A percentile compares a stretch with the other conserved stretches of the same genome.
Conservation (phyloP, 2,329 filamentous ascomycete species). For the Exserohilum rostratum region DNA sequence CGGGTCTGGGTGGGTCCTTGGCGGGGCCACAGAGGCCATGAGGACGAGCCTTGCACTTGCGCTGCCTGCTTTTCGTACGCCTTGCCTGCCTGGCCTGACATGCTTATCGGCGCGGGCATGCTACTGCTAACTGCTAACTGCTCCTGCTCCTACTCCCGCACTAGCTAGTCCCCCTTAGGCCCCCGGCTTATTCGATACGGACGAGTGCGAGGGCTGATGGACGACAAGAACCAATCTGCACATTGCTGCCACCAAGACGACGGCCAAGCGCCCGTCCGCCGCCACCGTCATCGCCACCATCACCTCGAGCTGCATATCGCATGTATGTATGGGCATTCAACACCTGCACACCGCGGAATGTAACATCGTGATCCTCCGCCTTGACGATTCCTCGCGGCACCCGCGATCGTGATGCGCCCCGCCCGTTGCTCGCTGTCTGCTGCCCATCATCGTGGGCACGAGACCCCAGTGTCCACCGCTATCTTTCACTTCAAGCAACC, state of each 20-base stretch:
- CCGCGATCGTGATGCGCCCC: not conserved
- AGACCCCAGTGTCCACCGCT: constrained; percentile 4
- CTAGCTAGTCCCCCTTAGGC: no score
- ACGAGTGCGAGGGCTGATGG: no score
- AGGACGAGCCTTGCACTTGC: no score
- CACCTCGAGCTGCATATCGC: no score
- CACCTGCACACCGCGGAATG: not conserved
- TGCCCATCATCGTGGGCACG: not conserved
- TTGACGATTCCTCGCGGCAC: no score
- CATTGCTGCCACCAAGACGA: not conserved
- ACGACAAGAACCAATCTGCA: not conserved
- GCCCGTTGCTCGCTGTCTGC: not conserved
- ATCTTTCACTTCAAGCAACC: not conserved
- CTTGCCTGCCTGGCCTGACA: no score
- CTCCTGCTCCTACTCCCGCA: no score
- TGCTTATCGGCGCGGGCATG: no score
- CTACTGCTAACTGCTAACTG: no score
- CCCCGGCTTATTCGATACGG: no score
- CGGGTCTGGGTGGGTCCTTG: not conserved
- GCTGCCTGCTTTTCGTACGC: not conserved
- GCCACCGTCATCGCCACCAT: not conserved
- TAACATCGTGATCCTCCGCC: constrained; percentile 1
- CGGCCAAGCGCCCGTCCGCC: not conserved
- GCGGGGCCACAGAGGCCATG: not conserved
- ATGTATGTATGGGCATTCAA: no score